Base-by-base conservation (phyloP, 352 stramenopile genomes). In the Thalassiosira exigua region DNA sequence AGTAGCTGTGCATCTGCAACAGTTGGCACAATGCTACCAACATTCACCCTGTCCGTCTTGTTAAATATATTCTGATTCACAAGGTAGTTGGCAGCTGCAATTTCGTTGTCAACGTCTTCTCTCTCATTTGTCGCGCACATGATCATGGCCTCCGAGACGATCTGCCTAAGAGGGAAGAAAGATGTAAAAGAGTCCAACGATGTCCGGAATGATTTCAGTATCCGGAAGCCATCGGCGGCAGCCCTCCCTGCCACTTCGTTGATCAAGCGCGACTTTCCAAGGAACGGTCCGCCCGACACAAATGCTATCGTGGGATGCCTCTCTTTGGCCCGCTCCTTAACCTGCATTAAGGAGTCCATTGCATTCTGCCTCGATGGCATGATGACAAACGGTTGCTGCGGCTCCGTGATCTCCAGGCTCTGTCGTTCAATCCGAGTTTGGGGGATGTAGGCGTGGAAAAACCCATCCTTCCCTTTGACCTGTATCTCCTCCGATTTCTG, bases 381-480 rank as follows among this genome's bases (percentile, higher is more conserved):
- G 21, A 82, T 67, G 30, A 86, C 67, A 65, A 86, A 86, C 5
- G 78, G 78, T 48, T 86, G 78, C 21, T 81, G 71, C 3, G 54
- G 60, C 48, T 82, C 50, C 14, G 70, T 59, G 51, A 79, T 82
- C 32, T 82, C 67, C 26, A 86, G 24, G 60, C 36, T 86, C 32
- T 77, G 72, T 17, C 54, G 72, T 57, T 79, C 72, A 48, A 86
- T 80, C 30, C 78, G 69, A 17, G 58, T 78, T 32, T 65, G 68
- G n/a, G 78, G 78, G 33, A 86, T 82, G 24, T 82, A 86, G 27
- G 78, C 78, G 66, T 86, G 78, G 56, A 86, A 86, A 21, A 79
- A 79, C 42, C 66, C 78, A 64, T 86, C 78, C 53, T 78, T 86
- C 24, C 78, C 78, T 51, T 86, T 86, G 3, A 86, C 78, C 54